Percentiles rank a stretch among this genome's conserved stretches.
Conservation (phyloP, 345 rosid genomes). For the Melaleuca alternifolia region DNA sequence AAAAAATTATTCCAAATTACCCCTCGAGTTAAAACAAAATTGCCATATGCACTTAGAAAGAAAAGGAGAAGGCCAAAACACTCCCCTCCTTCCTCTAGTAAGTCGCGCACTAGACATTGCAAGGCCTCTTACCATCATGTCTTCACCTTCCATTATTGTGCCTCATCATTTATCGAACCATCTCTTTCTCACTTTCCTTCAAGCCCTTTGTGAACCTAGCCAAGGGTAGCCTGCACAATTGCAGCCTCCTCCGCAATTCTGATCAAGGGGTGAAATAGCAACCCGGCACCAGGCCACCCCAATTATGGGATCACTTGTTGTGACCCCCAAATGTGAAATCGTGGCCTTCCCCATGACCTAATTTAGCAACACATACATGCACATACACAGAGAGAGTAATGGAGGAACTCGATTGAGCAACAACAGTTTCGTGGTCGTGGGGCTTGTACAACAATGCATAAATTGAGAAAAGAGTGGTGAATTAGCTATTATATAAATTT, state of each 20-base stretch:
- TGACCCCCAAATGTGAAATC: no score
- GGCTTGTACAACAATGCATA: no score
- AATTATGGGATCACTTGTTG: no score
- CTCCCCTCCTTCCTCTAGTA: background rate
- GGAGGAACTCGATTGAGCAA: background rate
- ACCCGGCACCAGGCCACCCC: no score
- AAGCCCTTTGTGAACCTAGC: no score
- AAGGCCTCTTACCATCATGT: background rate
- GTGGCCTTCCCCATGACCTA: background rate
- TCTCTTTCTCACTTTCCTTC: background rate
- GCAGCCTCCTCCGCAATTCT: background rate
- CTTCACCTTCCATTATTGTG: no score
- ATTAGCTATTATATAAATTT: background rate
- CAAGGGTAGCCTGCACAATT: no score
- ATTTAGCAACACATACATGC: no score
- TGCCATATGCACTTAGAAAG: background rate
- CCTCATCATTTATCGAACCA: rapidly evolving
- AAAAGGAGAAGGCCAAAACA: rapidly evolving
- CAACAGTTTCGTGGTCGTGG: background rate
- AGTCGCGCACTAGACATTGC: background rate
- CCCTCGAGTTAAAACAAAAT: background rate
- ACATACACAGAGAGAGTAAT: background rate
- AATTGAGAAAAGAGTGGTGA: background rate
- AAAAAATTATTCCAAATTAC: background rate
- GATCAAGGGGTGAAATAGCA: background rate